Percentiles rank a stretch among this genome's conserved stretches.
phyloP scores from a whole-genome alignment of 139 green algal genomes.

The Chlamydomonas urium region DNA sequence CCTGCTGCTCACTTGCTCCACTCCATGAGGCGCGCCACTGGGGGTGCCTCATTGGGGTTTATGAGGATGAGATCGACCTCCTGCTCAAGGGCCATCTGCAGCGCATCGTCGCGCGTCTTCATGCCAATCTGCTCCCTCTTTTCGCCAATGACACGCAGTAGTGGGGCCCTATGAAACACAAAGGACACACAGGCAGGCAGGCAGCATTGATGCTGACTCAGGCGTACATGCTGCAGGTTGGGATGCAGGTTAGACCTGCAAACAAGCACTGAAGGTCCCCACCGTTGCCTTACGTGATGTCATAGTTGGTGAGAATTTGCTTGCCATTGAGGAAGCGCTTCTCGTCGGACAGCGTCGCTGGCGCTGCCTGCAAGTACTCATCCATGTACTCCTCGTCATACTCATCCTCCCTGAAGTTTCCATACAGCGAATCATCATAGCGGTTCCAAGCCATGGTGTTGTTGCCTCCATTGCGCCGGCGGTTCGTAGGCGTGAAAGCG shows the following conservation, averaged over 20 bases:
- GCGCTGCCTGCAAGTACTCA: too few relatives aligned
- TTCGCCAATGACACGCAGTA: constrained; percentile 3
- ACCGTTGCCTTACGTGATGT: constrained; percentile 15
- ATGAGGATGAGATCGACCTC: constrained; percentile 34
- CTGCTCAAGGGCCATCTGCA: not conserved
- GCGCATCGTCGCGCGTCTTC: not conserved
- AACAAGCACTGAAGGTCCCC: too few relatives aligned
- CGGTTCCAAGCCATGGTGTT: too few relatives aligned
- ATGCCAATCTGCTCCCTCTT: constrained; percentile 9
- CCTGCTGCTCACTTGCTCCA: constrained; percentile 46
- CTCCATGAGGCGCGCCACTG: constrained; percentile 30
- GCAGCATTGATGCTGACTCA: not conserved
- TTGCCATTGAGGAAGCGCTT: constrained; percentile 10
- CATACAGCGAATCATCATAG: too few relatives aligned
- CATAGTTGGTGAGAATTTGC: constrained; percentile 13
- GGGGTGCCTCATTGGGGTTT: constrained; percentile 30
- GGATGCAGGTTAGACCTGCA: too few relatives aligned
- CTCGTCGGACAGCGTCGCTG: too few relatives aligned
- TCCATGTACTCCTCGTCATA: constrained; percentile 7
- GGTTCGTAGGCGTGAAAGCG: too few relatives aligned
- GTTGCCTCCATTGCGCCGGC: too few relatives aligned
- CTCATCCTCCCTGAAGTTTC: constrained; percentile 6
- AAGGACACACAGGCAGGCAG: not conserved
- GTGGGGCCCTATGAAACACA: not conserved
- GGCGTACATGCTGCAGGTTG: not conserved